Conservation (phyloP, 2,329 filamentous ascomycete species). For the Orbilia brochopaga region DNA sequence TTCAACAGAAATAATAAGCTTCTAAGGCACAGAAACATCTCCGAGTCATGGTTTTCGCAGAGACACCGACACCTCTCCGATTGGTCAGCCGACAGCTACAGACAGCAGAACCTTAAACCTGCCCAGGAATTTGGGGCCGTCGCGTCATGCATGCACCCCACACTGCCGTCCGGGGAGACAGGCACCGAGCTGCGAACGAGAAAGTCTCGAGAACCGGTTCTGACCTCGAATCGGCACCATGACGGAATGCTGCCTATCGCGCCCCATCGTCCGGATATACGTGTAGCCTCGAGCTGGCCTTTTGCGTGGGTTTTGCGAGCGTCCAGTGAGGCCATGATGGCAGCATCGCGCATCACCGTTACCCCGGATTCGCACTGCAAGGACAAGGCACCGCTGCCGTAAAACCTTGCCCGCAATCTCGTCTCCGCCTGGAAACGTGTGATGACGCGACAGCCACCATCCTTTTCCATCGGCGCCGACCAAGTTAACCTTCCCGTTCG, state of each 20-base stretch:
- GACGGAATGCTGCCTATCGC: too few species aligned
- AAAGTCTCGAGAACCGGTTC: too few species aligned
- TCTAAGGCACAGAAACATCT: neutral
- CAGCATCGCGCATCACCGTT: neutral
- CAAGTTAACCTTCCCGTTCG: conserved; percentile 26
- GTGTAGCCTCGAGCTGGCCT: conserved; percentile 5
- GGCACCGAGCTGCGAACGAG: too few species aligned
- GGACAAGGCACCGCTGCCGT: conserved; percentile 28
- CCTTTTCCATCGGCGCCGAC: conserved; percentile 6
- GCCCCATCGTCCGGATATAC: too few species aligned
- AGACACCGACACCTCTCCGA: neutral
- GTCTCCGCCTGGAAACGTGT: conserved; percentile 15
- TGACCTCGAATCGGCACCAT: too few species aligned
- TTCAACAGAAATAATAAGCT: too few species aligned
- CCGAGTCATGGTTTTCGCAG: neutral
- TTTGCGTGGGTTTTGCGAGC: conserved; percentile 16
- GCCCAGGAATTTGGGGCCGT: neutral
- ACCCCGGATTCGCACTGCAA: conserved; percentile 36
- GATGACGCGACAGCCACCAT: conserved; percentile 24
- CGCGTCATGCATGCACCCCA: too few species aligned
- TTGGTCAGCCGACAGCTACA: neutral
- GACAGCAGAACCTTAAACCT: neutral
- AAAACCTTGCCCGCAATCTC: conserved; percentile 21
- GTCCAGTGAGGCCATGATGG: neutral
- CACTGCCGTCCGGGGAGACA: too few species aligned